Evolutionary conservation across 768 basidiomycete species (phyloP), one percentile per base, ranked within the genome.

Genomic region (Lactifluus echinatus): DNA sequence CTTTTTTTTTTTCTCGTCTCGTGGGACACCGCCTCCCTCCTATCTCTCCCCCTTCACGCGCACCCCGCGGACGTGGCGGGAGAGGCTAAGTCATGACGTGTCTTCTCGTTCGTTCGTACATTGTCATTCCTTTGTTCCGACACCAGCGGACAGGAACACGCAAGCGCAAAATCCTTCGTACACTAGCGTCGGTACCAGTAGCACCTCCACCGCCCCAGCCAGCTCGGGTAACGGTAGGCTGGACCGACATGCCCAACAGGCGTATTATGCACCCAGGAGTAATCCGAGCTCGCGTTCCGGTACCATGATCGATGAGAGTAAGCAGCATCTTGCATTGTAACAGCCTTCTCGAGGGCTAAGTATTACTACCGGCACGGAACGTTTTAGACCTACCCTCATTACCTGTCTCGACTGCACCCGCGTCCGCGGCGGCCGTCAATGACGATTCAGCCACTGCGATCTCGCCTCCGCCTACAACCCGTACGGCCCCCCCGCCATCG

Each of bases 221-320:
- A 23, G 21, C 11, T 23, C 21, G 21, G 21, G 40, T 11, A 12
- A 23, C 6, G 12, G 8, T 3, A 50, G 21, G 8, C 7, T 62
- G 14, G 63, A 63, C 54, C 56, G 63, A 24, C 63, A 58, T 31
- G 44, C 60, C 29, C 60, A 62, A 42, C 39, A 45, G 24, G 63
- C 60, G 5, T 52, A 55, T 50, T 63, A 62, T 37, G 60, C 60
- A 5, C 63, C 63, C 3, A 48, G 47, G 12, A 21, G 23, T 15
- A 19, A 48, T n/a, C 46, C 39, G 7, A 36, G 12, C n/a, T n/a
- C 40, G 5, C 46, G 24, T 14, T 11, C 3, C 10, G 34, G 17
- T 19, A 2, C 26, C 26, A 8, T 47, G 19, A 10, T 19, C 17
- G 3, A 46, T 31, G 36, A 44, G 21, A 28, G 55, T 46, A 29